These are phyloP conservation scores for Phytophthora europaea DNA, from an alignment of 352 stramenopile species.

Conservation along the genomic window DNA sequence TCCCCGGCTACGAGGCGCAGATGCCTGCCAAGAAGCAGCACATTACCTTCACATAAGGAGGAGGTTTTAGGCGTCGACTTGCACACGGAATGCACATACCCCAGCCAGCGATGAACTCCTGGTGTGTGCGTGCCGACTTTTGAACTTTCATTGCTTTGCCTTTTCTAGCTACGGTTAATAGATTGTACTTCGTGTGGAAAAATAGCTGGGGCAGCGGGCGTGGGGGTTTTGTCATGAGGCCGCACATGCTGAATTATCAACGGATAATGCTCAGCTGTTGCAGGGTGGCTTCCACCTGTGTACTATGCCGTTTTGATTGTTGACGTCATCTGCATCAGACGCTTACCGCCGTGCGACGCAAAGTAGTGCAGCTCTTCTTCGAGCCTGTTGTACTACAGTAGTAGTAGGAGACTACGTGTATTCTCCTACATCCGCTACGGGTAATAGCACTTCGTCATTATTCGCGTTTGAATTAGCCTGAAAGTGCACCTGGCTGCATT, in stretches of 20 bases:
- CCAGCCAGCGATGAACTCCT: not conserved
- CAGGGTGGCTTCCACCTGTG: not conserved
- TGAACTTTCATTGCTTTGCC: conserved; percentile 23
- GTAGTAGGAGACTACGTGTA: no score
- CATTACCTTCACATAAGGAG: conserved; percentile 69
- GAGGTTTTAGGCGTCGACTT: conserved; percentile 1
- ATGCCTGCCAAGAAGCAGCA: conserved; percentile 81
- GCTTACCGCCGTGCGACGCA: not conserved
- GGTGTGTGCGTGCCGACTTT: not conserved
- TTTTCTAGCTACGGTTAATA: conserved; percentile 37
- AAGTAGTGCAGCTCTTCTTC: not conserved
- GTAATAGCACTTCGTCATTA: no score
- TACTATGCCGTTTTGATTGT: not conserved
- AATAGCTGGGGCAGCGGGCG: not conserved
- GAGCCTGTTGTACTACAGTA: no score
- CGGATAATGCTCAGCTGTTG: not conserved
- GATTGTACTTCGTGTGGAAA: conserved; percentile 40
- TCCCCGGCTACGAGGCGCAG: conserved; percentile 76
- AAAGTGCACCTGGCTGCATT: not conserved
- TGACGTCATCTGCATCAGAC: no score
- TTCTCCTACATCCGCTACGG: no score
- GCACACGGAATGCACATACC: conserved; percentile 10
- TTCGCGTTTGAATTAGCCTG: no score
- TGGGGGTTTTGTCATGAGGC: not conserved
- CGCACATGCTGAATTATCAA: no score